Percentiles rank a stretch among this genome's conserved stretches.
phyloP scores from a whole-genome alignment of 2,329 filamentous ascomycete genomes.

The Aureobasidium sp. region DNA sequence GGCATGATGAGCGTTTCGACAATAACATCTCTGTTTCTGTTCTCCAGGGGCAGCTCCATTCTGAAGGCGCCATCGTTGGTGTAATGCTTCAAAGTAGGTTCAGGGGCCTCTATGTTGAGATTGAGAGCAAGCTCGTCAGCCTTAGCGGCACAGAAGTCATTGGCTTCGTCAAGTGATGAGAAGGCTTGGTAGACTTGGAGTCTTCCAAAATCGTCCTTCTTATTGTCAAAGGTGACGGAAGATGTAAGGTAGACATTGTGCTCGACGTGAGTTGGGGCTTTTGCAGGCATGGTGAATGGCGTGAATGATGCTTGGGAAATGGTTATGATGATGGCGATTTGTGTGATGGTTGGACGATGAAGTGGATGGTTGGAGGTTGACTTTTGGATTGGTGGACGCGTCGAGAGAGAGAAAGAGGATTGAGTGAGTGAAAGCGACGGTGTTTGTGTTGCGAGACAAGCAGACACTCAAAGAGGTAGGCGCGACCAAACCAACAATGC shows the following conservation, averaged over 20 bases:
- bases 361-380: neutral
- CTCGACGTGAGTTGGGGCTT: neutral
- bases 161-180: conserved; percentile 4
- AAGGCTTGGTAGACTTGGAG: conserved; percentile 5
- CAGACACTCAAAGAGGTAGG: neutral
- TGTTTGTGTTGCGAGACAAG: neutral
- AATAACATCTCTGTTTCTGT: neutral
- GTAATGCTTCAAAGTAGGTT: neutral
- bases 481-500: neutral
- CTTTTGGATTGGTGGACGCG: neutral
- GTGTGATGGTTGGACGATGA: neutral
- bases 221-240: neutral
- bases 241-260: conserved; percentile 6
- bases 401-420: neutral
- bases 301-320: neutral
- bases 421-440: neutral
- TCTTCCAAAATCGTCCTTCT: neutral
- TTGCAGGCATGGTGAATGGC: neutral
- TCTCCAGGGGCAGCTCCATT: neutral
- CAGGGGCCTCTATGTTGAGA: neutral
- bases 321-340: neutral
- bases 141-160: neutral
- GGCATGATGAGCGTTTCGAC: neutral
- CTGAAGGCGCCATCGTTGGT: neutral
- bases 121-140: neutral